A percentile compares a stretch with the other conserved stretches of the same genome.
Evolutionary conservation across 2,329 filamentous ascomycete genomes (phyloP).

Genomic region (Grosmannia clavigera): DNA sequence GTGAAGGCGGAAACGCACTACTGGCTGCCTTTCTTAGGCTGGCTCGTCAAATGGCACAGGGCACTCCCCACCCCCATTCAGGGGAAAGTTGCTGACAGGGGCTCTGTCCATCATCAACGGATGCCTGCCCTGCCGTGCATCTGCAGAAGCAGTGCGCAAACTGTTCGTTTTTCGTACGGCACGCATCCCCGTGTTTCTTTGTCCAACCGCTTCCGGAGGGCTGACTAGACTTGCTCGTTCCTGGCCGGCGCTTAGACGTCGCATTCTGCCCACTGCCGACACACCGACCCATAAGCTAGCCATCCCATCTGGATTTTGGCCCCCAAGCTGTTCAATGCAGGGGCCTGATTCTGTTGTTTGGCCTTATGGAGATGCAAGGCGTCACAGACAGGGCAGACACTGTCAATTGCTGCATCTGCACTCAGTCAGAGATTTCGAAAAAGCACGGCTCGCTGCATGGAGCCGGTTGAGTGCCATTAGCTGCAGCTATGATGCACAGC

Average conservation of each 20-base stretch:
- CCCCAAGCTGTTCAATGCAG: not conserved
- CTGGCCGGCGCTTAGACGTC: not conserved
- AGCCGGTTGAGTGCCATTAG: not conserved
- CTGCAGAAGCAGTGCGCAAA: not conserved
- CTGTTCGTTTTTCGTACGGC: not conserved
- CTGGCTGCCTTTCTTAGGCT: not conserved
- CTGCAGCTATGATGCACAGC: not conserved
- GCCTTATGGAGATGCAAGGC: not conserved
- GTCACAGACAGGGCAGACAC: not conserved
- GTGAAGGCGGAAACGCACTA: not conserved
- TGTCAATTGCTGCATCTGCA: not conserved
- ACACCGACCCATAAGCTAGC: not conserved
- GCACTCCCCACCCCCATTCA: no score
- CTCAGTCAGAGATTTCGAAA: not conserved
- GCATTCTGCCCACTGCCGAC: not conserved
- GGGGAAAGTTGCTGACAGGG: not conserved
- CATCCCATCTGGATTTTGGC: not conserved
- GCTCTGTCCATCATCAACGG: not conserved
- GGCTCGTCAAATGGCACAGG: not conserved
- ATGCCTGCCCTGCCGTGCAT: not conserved
- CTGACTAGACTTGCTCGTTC: not conserved
- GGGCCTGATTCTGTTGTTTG: not conserved
- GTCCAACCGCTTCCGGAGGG: no score
- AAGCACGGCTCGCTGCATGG: not conserved
- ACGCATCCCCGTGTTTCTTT: not conserved